Percentiles rank a stretch among this genome's conserved stretches.
Evolutionary conservation across 495 filamentous ascomycete genomes (phyloP).

Genomic region (Xylaria grammica): DNA sequence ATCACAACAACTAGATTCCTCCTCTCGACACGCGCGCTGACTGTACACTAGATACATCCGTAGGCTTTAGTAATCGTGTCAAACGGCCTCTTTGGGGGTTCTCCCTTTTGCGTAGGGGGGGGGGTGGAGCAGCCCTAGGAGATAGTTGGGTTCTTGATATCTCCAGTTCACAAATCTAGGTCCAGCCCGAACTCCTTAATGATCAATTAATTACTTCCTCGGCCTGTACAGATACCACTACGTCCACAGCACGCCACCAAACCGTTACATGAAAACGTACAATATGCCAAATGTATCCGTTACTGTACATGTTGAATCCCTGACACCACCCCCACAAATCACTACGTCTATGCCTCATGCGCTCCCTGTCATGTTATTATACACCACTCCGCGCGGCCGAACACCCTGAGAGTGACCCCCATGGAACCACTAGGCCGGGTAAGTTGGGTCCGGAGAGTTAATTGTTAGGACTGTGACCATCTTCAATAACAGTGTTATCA

Average conservation of each 20-base stretch:
- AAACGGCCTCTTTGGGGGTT: background rate
- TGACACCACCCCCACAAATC: background rate
- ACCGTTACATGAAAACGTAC: conserved; percentile 14
- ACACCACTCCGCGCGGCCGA: background rate
- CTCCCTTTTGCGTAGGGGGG: too few relatives aligned
- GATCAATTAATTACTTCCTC: background rate
- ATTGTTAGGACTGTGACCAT: background rate
- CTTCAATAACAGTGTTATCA: conserved; percentile 1
- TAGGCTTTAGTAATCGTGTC: background rate
- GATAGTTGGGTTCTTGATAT: background rate
- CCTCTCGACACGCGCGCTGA: background rate
- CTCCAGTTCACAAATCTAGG: background rate
- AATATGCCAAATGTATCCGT: background rate
- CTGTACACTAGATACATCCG: background rate
- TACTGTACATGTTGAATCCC: background rate
- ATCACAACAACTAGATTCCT: too few relatives aligned
- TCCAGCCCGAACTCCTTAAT: background rate
- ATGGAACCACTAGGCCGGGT: conserved; percentile 16
- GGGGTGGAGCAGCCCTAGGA: background rate
- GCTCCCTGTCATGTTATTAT: conserved; percentile 2
- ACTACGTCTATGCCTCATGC: background rate
- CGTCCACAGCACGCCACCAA: background rate
- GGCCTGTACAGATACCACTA: background rate
- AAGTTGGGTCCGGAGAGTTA: background rate
- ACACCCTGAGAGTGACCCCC: conserved; percentile 10